Base-by-base conservation (phyloP, 2,329 filamentous ascomycete species). In the Phyllosticta ampelicida region DNA sequence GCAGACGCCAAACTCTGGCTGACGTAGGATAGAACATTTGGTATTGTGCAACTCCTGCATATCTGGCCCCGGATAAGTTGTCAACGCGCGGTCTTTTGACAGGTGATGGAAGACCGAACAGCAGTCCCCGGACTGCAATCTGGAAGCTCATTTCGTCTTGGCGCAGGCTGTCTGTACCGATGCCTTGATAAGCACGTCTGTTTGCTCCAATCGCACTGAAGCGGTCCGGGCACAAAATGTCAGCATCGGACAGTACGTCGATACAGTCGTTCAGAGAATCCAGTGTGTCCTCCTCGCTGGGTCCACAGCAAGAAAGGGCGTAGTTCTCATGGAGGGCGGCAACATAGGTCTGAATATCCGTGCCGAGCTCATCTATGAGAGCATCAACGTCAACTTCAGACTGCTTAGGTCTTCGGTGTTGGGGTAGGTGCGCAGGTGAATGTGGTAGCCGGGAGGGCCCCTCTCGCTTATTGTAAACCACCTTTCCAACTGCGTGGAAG, bases 81-180 rank as follows among this genome's bases (percentile, higher is more conserved):
- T n/a, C 11, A 28, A 26, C 19, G 10, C 48, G 30, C 19, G 58
- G 29, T 6, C 78, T 80, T 69, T 89, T 92, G 9, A 99, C 94
- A 0, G 92, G 92, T 64, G 82, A 82, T 1, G 94, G 94, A 1
- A 99, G 79, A 9, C 85, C 86, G 69, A 95, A 95, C 0, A 96
- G 73, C 54, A 97, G 74, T 0, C 94, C 94, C 11, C 91, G 84
- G 0, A 95, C 89, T 4, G 90, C 90, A 18, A 92, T 85, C 63
- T 99, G 89, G 63, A 96, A 97, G 21, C 87, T 86, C 68, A 99
- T 91, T 68, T 99, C 94, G 62, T 96, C 90, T 71, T 97, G 92
- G 6, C 91, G 85, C 9, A 97, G 74, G 13, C 86, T 79, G 61
- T 96, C 92, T 56, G 69, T 86, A 78, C 70, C 75, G 62, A 68